Percentiles rank a stretch among this genome's conserved stretches.
Conservation (phyloP, 2,329 filamentous ascomycete species). For the Cryphonectria radicalis region DNA sequence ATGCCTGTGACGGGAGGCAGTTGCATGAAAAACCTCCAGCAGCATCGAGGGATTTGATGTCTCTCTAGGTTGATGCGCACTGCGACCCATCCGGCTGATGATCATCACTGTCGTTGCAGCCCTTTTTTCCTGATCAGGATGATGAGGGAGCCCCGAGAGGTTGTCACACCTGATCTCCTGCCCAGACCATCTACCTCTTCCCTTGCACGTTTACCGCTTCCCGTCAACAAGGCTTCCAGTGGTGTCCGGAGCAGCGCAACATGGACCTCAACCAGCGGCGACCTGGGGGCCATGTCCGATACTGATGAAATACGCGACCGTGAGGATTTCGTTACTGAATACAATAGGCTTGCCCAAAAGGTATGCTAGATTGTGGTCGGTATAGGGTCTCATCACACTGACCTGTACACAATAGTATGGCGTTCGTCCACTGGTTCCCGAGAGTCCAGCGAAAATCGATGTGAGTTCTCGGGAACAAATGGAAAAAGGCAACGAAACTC, state of each 20-base stretch:
- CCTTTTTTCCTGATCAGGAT: slow-evolving; percentile 7
- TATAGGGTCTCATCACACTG: neutral
- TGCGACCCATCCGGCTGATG: slow-evolving; percentile 11
- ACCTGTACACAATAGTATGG: slow-evolving; percentile 53
- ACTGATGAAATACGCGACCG: slow-evolving; percentile 55
- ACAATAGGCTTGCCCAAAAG: slow-evolving; percentile 64
- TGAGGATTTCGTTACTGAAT: slow-evolving; percentile 56
- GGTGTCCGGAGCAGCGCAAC: slow-evolving; percentile 51
- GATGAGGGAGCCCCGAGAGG: slow-evolving; percentile 22
- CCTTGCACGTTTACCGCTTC: slow-evolving; percentile 18
- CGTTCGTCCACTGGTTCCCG: slow-evolving; percentile 47
- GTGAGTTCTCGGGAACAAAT: slow-evolving; percentile 36
- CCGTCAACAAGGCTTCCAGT: slow-evolving; percentile 27
- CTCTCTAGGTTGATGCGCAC: slow-evolving; percentile 19
- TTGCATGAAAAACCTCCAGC: neutral
- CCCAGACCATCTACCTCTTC: slow-evolving; percentile 26
- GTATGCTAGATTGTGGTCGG: slow-evolving; percentile 40
- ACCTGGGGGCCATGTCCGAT: slow-evolving; percentile 51
- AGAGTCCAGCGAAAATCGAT: slow-evolving; percentile 41
- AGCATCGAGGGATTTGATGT: neutral
- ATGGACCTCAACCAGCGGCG: slow-evolving; percentile 62
- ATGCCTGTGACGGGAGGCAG: slow-evolving; percentile 5
- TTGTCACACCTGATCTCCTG: slow-evolving; percentile 27
- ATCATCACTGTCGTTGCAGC: slow-evolving; percentile 16
- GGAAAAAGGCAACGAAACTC: neutral